Conservation (phyloP, 495 filamentous ascomycete genomes). For the Penicillium cataractarum region DNA sequence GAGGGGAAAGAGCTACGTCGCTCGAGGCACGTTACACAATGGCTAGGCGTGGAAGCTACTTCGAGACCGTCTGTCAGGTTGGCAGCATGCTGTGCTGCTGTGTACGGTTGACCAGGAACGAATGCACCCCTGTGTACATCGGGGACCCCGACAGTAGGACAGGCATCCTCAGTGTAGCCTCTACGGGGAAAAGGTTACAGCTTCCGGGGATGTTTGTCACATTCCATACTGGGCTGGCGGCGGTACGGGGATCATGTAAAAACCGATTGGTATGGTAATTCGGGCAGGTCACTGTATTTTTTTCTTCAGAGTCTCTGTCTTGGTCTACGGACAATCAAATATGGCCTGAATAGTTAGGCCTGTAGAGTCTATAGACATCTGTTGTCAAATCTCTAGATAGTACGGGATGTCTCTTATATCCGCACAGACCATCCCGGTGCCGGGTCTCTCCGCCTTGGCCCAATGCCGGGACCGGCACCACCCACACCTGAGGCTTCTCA, state of each 20-base stretch:
- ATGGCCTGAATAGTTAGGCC: background rate
- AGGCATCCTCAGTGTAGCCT: conserved; percentile 1
- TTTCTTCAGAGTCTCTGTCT: background rate
- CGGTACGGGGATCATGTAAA: background rate
- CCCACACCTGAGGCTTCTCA: background rate
- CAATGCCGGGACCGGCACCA: background rate
- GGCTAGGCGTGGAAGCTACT: background rate
- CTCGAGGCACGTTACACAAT: conserved; percentile 3
- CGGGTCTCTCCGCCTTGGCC: background rate
- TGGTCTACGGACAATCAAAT: background rate
- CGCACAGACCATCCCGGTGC: background rate
- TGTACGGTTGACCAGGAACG: background rate
- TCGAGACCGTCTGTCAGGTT: background rate
- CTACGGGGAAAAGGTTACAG: background rate
- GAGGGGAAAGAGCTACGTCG: background rate
- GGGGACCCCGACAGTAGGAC: conserved; percentile 1
- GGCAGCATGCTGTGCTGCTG: background rate
- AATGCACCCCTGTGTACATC: background rate
- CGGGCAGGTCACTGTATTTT: background rate
- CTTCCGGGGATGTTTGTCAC: background rate
- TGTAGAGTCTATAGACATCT: background rate
- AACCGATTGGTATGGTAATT: conserved; percentile 1
- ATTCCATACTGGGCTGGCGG: background rate
- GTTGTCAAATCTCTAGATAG: background rate
- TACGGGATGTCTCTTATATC: background rate